Evolutionary conservation across 2,329 filamentous ascomycete genomes (phyloP).

Genomic region (Aspergillus niger): DNA sequence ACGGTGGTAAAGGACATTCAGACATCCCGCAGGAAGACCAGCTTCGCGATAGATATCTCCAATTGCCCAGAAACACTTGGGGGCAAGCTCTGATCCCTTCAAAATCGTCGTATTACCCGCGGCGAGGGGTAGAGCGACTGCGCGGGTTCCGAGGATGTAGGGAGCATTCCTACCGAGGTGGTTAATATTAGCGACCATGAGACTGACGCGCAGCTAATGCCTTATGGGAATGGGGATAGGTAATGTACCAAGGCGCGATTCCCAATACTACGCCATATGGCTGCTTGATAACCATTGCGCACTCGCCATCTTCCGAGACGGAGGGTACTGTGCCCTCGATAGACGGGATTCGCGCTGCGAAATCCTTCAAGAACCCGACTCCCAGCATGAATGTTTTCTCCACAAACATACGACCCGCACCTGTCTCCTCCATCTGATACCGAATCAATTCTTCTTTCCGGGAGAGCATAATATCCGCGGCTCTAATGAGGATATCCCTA

Average conservation of each 20-base stretch:
- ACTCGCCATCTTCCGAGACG: slow-evolving; percentile 52
- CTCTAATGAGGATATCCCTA: slow-evolving; percentile 63
- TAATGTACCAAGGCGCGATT: slow-evolving; percentile 74
- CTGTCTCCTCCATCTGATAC: slow-evolving; percentile 64
- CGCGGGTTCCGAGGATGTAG: slow-evolving; percentile 51
- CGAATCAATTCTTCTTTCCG: slow-evolving; percentile 62
- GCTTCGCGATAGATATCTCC: slow-evolving; percentile 69
- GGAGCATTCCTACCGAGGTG: slow-evolving; percentile 54
- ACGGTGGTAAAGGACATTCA: slow-evolving; percentile 70
- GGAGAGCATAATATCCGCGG: slow-evolving; percentile 48
- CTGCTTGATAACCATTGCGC: slow-evolving; percentile 69
- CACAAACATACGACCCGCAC: slow-evolving; percentile 44
- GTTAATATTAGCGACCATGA: not conserved
- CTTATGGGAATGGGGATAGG: not conserved
- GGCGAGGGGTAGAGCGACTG: slow-evolving; percentile 63
- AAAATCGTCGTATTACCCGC: slow-evolving; percentile 75
- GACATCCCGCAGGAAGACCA: slow-evolving; percentile 71
- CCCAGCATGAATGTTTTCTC: slow-evolving; percentile 39
- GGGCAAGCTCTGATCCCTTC: slow-evolving; percentile 70
- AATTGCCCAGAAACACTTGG: slow-evolving; percentile 64
- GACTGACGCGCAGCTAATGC: not conserved
- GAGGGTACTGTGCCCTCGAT: slow-evolving; percentile 54
- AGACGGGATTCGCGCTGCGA: slow-evolving; percentile 52
- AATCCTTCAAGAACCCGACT: slow-evolving; percentile 49
- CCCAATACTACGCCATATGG: slow-evolving; percentile 77